phyloP scores from a whole-genome alignment of 257 asterid genomes.

The Solanum clarkiae region DNA sequence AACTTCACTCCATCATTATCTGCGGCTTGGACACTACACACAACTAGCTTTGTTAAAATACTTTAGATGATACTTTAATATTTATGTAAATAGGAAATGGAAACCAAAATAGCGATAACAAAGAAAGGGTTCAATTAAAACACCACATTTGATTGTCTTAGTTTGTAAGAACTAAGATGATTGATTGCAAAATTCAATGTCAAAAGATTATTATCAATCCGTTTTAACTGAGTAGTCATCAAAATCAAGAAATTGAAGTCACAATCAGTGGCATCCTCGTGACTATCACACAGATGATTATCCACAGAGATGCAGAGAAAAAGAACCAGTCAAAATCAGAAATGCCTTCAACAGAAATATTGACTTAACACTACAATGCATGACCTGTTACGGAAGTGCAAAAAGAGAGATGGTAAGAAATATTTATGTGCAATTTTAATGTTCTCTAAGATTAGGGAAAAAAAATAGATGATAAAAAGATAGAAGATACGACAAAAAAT shows the following conservation, averaged over 20 bases:
- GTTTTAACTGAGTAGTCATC: not conserved
- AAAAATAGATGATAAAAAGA: not conserved
- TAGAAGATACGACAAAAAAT: not conserved
- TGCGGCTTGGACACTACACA: constrained; percentile 60
- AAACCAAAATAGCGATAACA: not conserved
- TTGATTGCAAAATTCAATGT: not conserved
- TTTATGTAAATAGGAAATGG: not conserved
- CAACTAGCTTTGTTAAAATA: not conserved
- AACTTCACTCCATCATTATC: constrained; percentile 67
- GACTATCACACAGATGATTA: not conserved
- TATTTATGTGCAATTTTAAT: not conserved
- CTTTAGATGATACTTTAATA: not conserved
- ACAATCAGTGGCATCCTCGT: not conserved
- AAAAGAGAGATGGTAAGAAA: not conserved
- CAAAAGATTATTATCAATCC: not conserved
- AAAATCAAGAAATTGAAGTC: not conserved
- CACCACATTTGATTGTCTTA: not conserved
- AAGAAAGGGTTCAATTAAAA: not conserved
- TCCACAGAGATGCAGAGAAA: not conserved
- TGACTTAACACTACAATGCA: not conserved
- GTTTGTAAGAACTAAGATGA: not conserved
- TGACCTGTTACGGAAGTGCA: not conserved
- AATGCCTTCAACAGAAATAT: not conserved
- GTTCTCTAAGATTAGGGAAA: not conserved
- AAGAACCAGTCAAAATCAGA: not conserved